Conservation (phyloP, 345 rosid species). For the Eucalyptus polybractea region DNA sequence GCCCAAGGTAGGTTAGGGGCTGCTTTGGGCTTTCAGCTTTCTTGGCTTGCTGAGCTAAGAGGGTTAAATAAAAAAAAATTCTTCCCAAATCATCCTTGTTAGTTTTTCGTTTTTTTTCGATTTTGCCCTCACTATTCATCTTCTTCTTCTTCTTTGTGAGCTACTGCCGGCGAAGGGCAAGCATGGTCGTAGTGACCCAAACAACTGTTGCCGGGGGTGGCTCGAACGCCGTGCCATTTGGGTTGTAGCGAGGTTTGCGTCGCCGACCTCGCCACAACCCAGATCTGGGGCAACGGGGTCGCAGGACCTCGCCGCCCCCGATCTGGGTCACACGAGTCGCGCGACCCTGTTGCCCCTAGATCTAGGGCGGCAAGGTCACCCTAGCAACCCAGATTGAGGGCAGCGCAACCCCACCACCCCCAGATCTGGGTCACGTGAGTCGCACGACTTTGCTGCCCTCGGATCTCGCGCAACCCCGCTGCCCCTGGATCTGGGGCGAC, state of each 20-base stretch:
- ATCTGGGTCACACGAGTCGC: fast-evolving
- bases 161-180: no score
- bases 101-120: no score
- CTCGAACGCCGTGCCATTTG: no score
- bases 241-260: fast-evolving
- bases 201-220: fast-evolving
- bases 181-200: no score
- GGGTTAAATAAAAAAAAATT: no score
- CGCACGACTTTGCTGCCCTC: fast-evolving
- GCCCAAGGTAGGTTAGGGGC: no score
- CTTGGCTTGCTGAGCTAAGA: no score
- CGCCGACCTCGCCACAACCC: fast-evolving
- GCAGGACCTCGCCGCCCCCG: fast-evolving
- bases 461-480: fast-evolving
- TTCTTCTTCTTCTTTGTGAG: no score
- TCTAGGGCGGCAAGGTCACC: fast-evolving
- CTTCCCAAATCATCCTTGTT: no score
- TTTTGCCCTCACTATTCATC: no score
- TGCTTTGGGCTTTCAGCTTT: no score
- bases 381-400: fast-evolving
- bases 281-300: fast-evolving
- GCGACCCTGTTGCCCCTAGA: fast-evolving
- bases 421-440: fast-evolving
- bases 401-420: no score
- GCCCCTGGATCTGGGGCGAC: fast-evolving